A percentile compares a stretch with the other conserved stretches of the same genome.
phyloP scores from a whole-genome alignment of 2,329 filamentous ascomycete species.

The Xylaria sp. region DNA sequence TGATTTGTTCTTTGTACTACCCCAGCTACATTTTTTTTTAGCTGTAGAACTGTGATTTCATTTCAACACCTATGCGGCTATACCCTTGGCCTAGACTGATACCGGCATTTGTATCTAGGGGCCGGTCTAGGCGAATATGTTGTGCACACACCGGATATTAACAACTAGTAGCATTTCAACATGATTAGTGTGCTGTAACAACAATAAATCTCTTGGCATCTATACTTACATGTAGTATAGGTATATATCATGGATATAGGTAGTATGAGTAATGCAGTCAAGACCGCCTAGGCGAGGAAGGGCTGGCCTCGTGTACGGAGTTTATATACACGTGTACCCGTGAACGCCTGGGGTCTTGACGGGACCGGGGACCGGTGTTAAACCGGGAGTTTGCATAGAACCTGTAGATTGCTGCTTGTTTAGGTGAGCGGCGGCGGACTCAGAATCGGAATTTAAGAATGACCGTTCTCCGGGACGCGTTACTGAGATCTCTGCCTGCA shows the following conservation, averaged over 20 bases:
- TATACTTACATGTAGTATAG: slow-evolving; percentile 11
- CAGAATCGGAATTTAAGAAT: slow-evolving; percentile 43
- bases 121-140: slow-evolving; percentile 8
- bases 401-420: neutral
- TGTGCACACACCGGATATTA: neutral
- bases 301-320: neutral
- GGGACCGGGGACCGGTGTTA: neutral
- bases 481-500: slow-evolving; percentile 44
- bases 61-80: neutral
- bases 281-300: neutral
- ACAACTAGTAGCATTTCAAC: too few species aligned
- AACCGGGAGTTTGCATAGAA: neutral
- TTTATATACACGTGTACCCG: slow-evolving; percentile 2
- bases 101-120: neutral
- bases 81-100: too few species aligned
- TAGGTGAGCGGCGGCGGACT: neutral
- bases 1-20: slow-evolving; percentile 9
- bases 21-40: neutral
- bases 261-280: slow-evolving; percentile 9
- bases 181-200: too few species aligned
- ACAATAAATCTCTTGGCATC: slow-evolving; percentile 13
- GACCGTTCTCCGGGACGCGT: slow-evolving; percentile 45
- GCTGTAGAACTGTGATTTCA: slow-evolving; percentile 5
- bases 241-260: neutral
- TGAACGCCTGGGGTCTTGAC: slow-evolving; percentile 3